Conservation (phyloP, 2,329 filamentous ascomycete genomes). For the Dothideomycetes sp. region DNA sequence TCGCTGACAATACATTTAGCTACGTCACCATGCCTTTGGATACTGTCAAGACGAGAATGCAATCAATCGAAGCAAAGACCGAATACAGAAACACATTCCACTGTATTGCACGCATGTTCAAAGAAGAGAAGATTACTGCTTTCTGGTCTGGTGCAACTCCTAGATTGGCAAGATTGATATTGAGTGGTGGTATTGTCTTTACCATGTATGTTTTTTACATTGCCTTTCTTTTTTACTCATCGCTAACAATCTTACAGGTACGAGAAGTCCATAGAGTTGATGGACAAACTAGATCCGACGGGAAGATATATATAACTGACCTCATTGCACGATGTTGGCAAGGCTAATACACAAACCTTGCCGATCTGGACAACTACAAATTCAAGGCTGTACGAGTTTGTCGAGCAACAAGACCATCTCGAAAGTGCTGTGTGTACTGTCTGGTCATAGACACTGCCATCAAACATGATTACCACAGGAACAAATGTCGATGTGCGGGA, state of each 20-base stretch:
- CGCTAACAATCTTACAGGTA: slow-evolving; percentile 42
- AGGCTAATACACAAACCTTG: no score
- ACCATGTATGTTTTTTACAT: slow-evolving; percentile 53
- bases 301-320: slow-evolving; percentile 55
- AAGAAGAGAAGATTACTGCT: slow-evolving; percentile 77
- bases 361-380: no score
- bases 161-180: slow-evolving; percentile 67
- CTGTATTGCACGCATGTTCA: slow-evolving; percentile 74
- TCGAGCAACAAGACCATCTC: no score
- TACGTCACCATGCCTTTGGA: slow-evolving; percentile 60
- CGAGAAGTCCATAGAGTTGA: slow-evolving; percentile 87
- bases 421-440: no score
- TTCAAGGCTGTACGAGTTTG: no score
- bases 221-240: slow-evolving; percentile 4
- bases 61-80: slow-evolving; percentile 74
- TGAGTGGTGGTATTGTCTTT: slow-evolving; percentile 95
- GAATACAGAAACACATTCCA: slow-evolving; percentile 80
- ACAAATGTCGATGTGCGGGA: no score
- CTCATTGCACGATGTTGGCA: no score
- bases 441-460: no score
- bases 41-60: slow-evolving; percentile 94
- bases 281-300: slow-evolving; percentile 72
- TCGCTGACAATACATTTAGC: slow-evolving; percentile 4
- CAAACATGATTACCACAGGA: no score
- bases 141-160: slow-evolving; percentile 93